A percentile compares a stretch with the other conserved stretches of the same genome.
Conservation (phyloP, 2,329 filamentous ascomycete genomes). For the Exserohilum rostratum region DNA sequence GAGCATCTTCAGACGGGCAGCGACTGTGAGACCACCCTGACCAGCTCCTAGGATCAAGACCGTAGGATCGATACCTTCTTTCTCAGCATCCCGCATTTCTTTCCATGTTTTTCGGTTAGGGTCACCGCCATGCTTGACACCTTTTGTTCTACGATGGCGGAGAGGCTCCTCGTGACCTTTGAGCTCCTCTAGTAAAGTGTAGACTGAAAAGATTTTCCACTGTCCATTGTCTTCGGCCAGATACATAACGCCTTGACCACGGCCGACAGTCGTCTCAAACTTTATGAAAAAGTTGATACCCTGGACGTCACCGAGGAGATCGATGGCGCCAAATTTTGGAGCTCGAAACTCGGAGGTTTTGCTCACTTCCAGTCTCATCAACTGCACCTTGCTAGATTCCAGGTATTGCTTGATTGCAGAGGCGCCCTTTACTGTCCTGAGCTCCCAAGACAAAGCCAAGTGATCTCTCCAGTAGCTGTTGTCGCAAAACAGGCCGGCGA, state of each 20-base stretch:
- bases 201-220: conserved; percentile 51
- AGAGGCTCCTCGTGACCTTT: conserved; percentile 44
- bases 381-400: conserved; percentile 40
- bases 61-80: conserved; percentile 31
- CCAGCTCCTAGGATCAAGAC: conserved; percentile 49
- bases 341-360: conserved; percentile 22
- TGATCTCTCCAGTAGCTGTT: conserved; percentile 66
- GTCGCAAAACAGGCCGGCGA: conserved; percentile 55
- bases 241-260: conserved; percentile 44
- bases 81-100: conserved; percentile 38
- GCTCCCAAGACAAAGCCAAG: conserved; percentile 61
- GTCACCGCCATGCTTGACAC: conserved; percentile 39
- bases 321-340: conserved; percentile 37
- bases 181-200: conserved; percentile 46
- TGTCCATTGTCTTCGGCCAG: conserved; percentile 41
- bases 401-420: conserved; percentile 50
- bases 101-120: conserved; percentile 40
- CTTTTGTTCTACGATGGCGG: conserved; percentile 31
- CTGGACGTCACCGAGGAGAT: conserved; percentile 37
- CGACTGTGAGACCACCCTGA: conserved; percentile 53
- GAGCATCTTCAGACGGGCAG: conserved; percentile 53
- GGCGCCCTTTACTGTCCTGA: conserved; percentile 59
- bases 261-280: conserved; percentile 38
- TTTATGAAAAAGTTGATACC: conserved; percentile 38
- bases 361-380: conserved; percentile 41